Conservation (phyloP, 768 basidiomycete genomes). For the Leucocoprinus birnbaumii region DNA sequence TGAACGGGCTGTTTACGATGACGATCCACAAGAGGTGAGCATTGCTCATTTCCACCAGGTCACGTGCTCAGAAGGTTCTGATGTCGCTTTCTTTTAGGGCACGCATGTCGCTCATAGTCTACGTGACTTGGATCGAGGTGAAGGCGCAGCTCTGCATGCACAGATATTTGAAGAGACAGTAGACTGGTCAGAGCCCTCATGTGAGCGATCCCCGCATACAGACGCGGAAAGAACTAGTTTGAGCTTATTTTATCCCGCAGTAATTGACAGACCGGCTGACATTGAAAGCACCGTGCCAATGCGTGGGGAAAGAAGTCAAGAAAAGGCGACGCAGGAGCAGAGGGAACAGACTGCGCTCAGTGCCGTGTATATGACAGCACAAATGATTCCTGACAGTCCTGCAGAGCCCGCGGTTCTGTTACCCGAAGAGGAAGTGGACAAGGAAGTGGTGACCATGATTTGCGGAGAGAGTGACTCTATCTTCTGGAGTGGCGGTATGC, state of each 20-base stretch:
- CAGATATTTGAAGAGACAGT: slow-evolving; percentile 82
- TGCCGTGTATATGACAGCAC: slow-evolving; percentile 67
- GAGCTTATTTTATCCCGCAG: slow-evolving; percentile 33
- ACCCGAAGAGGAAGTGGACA: slow-evolving; percentile 69
- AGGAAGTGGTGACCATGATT: slow-evolving; percentile 60
- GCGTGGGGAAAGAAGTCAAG: slow-evolving; percentile 68
- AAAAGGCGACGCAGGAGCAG: slow-evolving; percentile 69
- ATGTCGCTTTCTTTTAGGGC: slow-evolving; percentile 55
- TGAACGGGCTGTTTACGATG: slow-evolving; percentile 86
- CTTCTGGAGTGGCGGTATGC: slow-evolving; percentile 48
- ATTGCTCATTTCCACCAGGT: slow-evolving; percentile 28
- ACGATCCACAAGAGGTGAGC: slow-evolving; percentile 86
- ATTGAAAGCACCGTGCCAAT: slow-evolving; percentile 38
- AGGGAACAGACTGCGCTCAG: slow-evolving; percentile 76
- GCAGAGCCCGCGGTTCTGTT: slow-evolving; percentile 61
- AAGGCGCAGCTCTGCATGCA: slow-evolving; percentile 81
- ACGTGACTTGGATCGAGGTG: slow-evolving; percentile 85
- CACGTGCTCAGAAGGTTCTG: slow-evolving; percentile 27
- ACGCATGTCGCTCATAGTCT: slow-evolving; percentile 66
- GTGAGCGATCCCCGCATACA: slow-evolving; percentile 48
- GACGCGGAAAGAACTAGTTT: slow-evolving; percentile 8
- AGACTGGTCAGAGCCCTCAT: slow-evolving; percentile 81
- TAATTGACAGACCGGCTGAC: slow-evolving; percentile 59
- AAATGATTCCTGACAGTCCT: slow-evolving; percentile 77
- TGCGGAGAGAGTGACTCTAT: slow-evolving; percentile 58